These are phyloP conservation scores for Phlebiopsis flavidoalba DNA, from an alignment of 768 basidiomycete species.

Conservation along the genomic window DNA sequence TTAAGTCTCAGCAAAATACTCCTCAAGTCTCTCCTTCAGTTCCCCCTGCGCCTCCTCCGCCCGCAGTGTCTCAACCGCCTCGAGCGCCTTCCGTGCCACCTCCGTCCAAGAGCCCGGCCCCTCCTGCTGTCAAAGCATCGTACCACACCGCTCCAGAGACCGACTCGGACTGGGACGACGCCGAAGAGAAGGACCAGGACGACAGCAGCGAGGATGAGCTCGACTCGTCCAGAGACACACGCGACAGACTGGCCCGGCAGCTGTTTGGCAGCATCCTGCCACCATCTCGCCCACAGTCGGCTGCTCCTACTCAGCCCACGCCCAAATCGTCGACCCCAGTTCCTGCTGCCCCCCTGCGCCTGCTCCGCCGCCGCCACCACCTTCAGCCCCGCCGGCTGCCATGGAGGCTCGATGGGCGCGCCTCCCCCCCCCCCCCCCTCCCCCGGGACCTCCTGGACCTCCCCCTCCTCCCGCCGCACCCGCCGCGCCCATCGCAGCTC, in stretches of 20 bases:
- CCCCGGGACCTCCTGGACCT: slow-evolving; percentile 13
- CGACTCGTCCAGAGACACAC: slow-evolving; percentile 53
- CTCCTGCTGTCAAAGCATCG: slow-evolving; percentile 45
- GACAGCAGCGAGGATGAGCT: slow-evolving; percentile 81
- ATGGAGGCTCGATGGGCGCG: slow-evolving; percentile 17
- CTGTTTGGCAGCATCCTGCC: slow-evolving; percentile 74
- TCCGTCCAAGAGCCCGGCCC: slow-evolving; percentile 44
- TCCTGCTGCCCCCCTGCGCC: slow-evolving; percentile 29
- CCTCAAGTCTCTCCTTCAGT: slow-evolving; percentile 29
- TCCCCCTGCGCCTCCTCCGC: neutral
- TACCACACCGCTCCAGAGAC: slow-evolving; percentile 61
- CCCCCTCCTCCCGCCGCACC: slow-evolving; percentile 29
- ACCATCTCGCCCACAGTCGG: slow-evolving; percentile 49
- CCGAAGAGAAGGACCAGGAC: slow-evolving; percentile 63
- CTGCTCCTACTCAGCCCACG: slow-evolving; percentile 27
- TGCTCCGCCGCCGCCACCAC: slow-evolving; percentile 34
- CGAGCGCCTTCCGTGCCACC: slow-evolving; percentile 23
- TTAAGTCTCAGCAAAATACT: slow-evolving; percentile 42
- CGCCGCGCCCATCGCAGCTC: slow-evolving; percentile 23
- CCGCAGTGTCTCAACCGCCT: neutral
- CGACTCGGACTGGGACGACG: slow-evolving; percentile 85
- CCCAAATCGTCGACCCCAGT: slow-evolving; percentile 19
- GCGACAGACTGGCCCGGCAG: slow-evolving; percentile 69
- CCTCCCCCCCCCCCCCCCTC: neutral
- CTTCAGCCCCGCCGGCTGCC: slow-evolving; percentile 34